These are phyloP conservation scores for Chlamydomonas incerta DNA, from an alignment of 139 green algal species.

Conservation along the genomic window DNA sequence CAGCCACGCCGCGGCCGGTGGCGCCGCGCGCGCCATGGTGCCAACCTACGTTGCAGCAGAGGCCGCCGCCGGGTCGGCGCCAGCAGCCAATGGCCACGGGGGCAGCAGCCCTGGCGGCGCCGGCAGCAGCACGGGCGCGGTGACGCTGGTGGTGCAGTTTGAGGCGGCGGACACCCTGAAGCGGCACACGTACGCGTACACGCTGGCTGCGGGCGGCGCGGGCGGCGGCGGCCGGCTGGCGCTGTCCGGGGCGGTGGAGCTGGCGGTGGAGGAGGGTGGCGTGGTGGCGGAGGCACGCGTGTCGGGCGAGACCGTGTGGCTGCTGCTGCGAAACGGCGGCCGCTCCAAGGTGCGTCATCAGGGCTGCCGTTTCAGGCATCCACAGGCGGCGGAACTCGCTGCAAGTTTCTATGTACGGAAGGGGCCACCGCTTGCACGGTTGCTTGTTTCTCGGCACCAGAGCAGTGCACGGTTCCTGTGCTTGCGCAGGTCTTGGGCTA, in stretches of 20 bases:
- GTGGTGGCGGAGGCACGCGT: conserved; percentile 32
- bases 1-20: not conserved
- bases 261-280: conserved; percentile 20
- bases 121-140: not conserved
- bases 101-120: not conserved
- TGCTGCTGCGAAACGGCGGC: conserved; percentile 21
- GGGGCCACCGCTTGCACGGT: no score
- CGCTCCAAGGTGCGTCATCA: conserved; percentile 26
- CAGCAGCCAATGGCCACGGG: no score
- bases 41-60: conserved; percentile 21
- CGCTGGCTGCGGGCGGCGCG: not conserved
- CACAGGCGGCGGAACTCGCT: no score
- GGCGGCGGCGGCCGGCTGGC: conserved; percentile 2
- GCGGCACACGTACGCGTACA: conserved; percentile 18
- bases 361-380: no score
- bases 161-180: conserved; percentile 31
- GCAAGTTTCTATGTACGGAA: no score
- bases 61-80: not conserved
- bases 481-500: conserved; percentile 34
- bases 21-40: not conserved
- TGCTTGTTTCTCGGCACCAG: no score
- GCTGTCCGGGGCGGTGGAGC: not conserved
- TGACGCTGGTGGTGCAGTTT: conserved; percentile 40
- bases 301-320: conserved; percentile 39
- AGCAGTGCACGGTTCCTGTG: no score